Base-by-base conservation (phyloP, 164 flowering plant species). In the Liriodendron chinense region DNA sequence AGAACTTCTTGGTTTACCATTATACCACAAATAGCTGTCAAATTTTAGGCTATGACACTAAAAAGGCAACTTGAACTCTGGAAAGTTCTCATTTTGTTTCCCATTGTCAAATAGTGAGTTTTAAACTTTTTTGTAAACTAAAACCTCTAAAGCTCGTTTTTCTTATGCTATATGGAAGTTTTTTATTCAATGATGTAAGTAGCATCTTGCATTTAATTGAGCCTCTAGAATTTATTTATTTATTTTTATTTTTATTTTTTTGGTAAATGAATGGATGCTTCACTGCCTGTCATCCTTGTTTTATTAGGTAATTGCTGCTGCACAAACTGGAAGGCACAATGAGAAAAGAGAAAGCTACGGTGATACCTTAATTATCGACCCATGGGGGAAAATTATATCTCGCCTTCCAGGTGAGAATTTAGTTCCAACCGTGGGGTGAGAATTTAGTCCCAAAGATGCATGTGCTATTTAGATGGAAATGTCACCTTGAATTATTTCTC, bases 321-420 rank as follows among this genome's bases (percentile, higher is more conserved):
- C 98, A 69, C 98, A 94, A 86, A 84, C 92, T 80, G 97, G 97
- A 76, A 83, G 82, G 77, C 96, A 92, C 78, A 92, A 82, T 85
- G 94, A 90, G 5, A 87, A 89, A 82, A 86, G 94, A 82, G 98
- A 94, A 82, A 93, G 97, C 84, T 90, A 86, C 76, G 97, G 96
- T 1, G 95, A 94, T 73, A 79, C 94, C 49, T 75, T 94, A 77
- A 89, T 94, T 71, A 89, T 94, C 75, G 98, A 94, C 84, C 98
- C 98, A n/a, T 94, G 98, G 98, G 97, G 98, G 65, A 87, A 85
- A 43, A 72, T 94, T 34, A 79, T 92, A 70, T 90, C 90, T 65
- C 82, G 92, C 71, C 83, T 94, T 68, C 89, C 97, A 67, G 96
- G 98, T 92, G 76, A 83, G 84, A 57, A 50, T 73, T 59, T 21